Base-by-base conservation (phyloP, 495 filamentous ascomycete genomes). In the Tuber borchii region DNA sequence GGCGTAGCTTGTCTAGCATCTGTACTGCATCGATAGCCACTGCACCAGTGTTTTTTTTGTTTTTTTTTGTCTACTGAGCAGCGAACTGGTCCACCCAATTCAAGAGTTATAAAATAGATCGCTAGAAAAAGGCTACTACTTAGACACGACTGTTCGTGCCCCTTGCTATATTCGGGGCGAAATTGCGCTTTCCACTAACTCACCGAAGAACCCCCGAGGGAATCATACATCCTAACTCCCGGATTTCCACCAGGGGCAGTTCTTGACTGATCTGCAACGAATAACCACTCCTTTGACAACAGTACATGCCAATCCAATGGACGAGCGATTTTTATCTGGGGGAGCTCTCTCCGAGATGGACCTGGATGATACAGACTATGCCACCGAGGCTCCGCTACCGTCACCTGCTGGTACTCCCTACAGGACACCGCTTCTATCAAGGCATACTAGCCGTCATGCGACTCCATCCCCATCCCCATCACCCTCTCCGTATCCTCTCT, bases 381-480 rank as follows among this genome's bases (percentile, higher is more conserved):
- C 78, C 51, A 79, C 81, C 42, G 81, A 83, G 34, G 81, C 81
- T 71, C 78, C 81, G 56, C 71, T 83, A 71, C 81, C 81, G 22
- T 81, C 81, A 39, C 81, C 81, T 74, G 72, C 65, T 17, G 73
- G 71, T 69, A 81, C 81, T 31, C 81, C 81, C 48, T 83, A 83
- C 39, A 74, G 81, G 74, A 83, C 81, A 72, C 81, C 81, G 2
- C 79, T 79, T 51, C 79, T 86, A 78, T 88, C 87, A 77, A 84
- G 86, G 71, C 85, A 86, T 40, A 86, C 88, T 17, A 87, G 86
- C n/a, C 85, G 86, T 68, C 85, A 85, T 75, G 85, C 86, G 72
- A 87, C 88, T 40, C 88, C 89, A 19, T 93, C 92, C 22, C 88
- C 91, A 31, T 87, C 86, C 39, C 86, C 87, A 31, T 86, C 89